Conservation (phyloP, 768 basidiomycete genomes). For the Flagelloscypha sp. region DNA sequence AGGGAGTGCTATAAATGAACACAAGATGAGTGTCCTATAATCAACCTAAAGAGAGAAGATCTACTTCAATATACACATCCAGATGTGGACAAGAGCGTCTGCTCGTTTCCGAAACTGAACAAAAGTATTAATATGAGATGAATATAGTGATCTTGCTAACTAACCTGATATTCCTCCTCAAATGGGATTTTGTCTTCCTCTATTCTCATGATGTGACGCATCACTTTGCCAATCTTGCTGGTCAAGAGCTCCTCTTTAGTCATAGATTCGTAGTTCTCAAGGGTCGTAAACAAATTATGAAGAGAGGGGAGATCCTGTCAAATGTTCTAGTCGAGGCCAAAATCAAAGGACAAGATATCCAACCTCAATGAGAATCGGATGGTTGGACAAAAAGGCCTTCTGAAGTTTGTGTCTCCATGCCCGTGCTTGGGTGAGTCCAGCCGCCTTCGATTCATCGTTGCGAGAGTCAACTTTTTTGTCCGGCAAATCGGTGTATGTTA, state of each 20-base stretch:
- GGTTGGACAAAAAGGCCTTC: slow-evolving; percentile 71
- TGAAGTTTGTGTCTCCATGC: slow-evolving; percentile 92
- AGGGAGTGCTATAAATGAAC: too few relatives aligned
- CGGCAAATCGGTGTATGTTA: too few relatives aligned
- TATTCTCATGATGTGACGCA: slow-evolving; percentile 74
- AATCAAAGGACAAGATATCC: slow-evolving; percentile 29
- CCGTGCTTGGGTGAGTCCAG: slow-evolving; percentile 69
- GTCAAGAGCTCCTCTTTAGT: slow-evolving; percentile 71
- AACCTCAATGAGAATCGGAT: slow-evolving; percentile 54
- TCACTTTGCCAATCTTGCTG: slow-evolving; percentile 81
- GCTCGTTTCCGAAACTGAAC: slow-evolving; percentile 69
- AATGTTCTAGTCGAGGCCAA: slow-evolving; percentile 6
- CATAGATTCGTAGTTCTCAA: slow-evolving; percentile 71
- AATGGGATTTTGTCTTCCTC: slow-evolving; percentile 47
- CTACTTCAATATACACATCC: slow-evolving; percentile 54
- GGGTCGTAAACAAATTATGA: slow-evolving; percentile 64
- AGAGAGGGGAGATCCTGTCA: slow-evolving; percentile 68
- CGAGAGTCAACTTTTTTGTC: too few relatives aligned
- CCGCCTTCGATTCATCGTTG: too few relatives aligned
- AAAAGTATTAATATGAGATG: too few relatives aligned
- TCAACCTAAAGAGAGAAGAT: too few relatives aligned
- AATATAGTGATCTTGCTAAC: too few relatives aligned
- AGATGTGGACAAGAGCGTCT: slow-evolving; percentile 58
- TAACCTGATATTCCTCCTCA: slow-evolving; percentile 50
- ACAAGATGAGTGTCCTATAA: too few relatives aligned